Conservation (phyloP, 768 basidiomycete genomes). For the Mycena chlorophos region DNA sequence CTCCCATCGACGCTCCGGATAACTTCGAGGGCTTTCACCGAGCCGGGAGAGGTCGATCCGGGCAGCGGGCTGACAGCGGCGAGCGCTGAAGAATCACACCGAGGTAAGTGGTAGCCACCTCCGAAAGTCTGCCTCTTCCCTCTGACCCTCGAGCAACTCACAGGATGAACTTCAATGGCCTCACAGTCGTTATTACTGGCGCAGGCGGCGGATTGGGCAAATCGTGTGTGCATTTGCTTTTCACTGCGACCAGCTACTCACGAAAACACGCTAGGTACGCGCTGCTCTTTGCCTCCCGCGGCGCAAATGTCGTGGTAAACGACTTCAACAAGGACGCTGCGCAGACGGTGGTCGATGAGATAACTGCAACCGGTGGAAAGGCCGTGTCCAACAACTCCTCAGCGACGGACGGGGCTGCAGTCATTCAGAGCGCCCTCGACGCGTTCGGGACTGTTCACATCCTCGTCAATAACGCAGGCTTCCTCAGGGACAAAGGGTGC, state of each 20-base stretch:
- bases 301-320: slow-evolving; percentile 93
- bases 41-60: too few relatives aligned
- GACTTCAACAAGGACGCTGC: slow-evolving; percentile 88
- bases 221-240: slow-evolving; percentile 50
- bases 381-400: slow-evolving; percentile 89
- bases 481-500: slow-evolving; percentile 78
- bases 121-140: too few relatives aligned
- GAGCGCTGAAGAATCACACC: too few relatives aligned
- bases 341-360: slow-evolving; percentile 89
- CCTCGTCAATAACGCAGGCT: slow-evolving; percentile 95
- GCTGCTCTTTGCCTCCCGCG: slow-evolving; percentile 83
- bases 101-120: too few relatives aligned
- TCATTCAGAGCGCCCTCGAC: slow-evolving; percentile 84
- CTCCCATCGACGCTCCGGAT: too few relatives aligned
- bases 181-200: slow-evolving; percentile 91
- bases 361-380: slow-evolving; percentile 82
- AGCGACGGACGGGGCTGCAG: slow-evolving; percentile 81
- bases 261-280: slow-evolving; percentile 63
- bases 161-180: slow-evolving; percentile 80
- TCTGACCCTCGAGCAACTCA: too few relatives aligned
- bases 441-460: slow-evolving; percentile 83
- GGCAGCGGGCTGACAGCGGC: too few relatives aligned
- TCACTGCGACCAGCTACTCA: not conserved
- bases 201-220: slow-evolving; percentile 94
- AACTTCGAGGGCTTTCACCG: too few relatives aligned